Conservation (phyloP, 345 rosid genomes). For the Leavenworthia alabamica region DNA sequence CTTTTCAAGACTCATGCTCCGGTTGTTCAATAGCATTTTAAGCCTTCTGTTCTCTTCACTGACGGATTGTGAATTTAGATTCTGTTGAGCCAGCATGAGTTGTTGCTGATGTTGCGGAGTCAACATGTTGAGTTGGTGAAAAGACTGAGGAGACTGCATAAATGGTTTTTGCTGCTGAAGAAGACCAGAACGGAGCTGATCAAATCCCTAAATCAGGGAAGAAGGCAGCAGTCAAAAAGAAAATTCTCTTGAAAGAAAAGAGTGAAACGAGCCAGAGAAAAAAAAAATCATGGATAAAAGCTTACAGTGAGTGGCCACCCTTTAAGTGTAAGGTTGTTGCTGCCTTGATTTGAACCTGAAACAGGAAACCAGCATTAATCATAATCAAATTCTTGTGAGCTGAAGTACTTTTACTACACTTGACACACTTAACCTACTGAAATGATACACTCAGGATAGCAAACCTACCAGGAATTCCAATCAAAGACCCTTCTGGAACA, state of each 20-base stretch:
- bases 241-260: neutral
- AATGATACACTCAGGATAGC: constrained; percentile 8
- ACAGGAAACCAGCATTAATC: constrained; percentile 17
- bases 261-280: neutral
- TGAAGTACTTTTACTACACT: constrained; percentile 6
- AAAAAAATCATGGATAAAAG: constrained; percentile 8
- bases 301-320: constrained; percentile 96
- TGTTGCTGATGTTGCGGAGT: constrained; percentile 94
- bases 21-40: constrained; percentile 63
- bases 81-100: constrained; percentile 87
- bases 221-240: constrained; percentile 8
- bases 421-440: constrained; percentile 1
- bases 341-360: constrained; percentile 86
- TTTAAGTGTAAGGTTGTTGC: constrained; percentile 80
- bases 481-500: constrained; percentile 82
- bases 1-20: constrained; percentile 58
- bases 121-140: constrained; percentile 85
- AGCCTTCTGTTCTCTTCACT: constrained; percentile 73
- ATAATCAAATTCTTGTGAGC: neutral
- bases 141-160: constrained; percentile 84
- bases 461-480: constrained; percentile 79
- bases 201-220: constrained; percentile 49
- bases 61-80: constrained; percentile 64
- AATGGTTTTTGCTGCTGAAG: constrained; percentile 86
- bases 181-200: constrained; percentile 62